Evolutionary conservation across 345 rosid species (phyloP).

Genomic region (Salix koriyanagi): DNA sequence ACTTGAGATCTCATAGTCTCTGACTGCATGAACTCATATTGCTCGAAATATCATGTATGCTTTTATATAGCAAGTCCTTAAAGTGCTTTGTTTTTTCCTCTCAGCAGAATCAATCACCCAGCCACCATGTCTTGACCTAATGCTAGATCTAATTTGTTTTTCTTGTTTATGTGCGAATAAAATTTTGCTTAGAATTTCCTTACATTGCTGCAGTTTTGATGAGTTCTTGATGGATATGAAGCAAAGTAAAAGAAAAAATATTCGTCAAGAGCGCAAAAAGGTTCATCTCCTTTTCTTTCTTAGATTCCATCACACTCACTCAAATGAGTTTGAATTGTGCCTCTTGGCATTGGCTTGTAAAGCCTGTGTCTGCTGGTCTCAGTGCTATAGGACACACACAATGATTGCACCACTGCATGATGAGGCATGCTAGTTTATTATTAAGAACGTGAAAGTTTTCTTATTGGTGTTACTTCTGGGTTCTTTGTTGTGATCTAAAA

Average conservation of each 20-base stretch:
- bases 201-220: slow-evolving; percentile 61
- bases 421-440: no score
- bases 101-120: no score
- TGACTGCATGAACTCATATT: neutral
- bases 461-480: neutral
- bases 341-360: neutral
- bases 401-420: no score
- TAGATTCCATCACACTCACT: neutral
- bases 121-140: no score
- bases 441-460: no score
- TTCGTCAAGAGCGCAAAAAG: slow-evolving; percentile 94
- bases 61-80: no score
- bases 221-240: slow-evolving; percentile 95
- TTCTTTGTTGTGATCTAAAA: neutral
- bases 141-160: no score
- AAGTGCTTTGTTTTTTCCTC: no score
- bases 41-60: no score
- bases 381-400: neutral
- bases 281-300: slow-evolving; percentile 29
- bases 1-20: neutral
- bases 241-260: slow-evolving; percentile 84
- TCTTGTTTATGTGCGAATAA: slow-evolving; percentile 7
- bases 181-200: neutral
- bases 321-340: neutral
- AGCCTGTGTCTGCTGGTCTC: neutral